Base-by-base conservation (phyloP, 352 stramenopile species). In the Blastocystis sp. region DNA sequence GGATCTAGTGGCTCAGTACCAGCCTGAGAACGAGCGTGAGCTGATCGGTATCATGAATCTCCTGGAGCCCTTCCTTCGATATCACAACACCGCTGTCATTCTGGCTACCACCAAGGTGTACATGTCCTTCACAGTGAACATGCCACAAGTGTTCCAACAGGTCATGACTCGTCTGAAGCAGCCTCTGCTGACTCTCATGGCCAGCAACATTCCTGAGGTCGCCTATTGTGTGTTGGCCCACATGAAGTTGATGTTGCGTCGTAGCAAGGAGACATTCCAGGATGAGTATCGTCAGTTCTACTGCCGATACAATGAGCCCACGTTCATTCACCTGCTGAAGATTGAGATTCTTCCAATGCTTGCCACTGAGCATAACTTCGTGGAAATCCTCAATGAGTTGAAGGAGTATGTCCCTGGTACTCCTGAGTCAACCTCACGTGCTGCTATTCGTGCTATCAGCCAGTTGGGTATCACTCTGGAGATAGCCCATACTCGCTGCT, bases 1-100 rank as follows among this genome's bases (percentile, higher is more conserved):
- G 59, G 91, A 97, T 78, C 92, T 98, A 54, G 92, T 96, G 51
- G 91, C 93, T 74, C 91, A 93, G 77, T 98, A 99, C 92, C 95
- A 95, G 89, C 94, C 96, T 16, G 91, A 90, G 35, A 89, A 90
- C 39, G 94, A 98, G 42, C 93, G 97, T 49, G 95, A 99, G 89
- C 93, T 93, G 0, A 98, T 98, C 89, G 94, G 94, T 86, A 98
- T 99, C 87, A 98, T 99, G 96, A 97, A 97, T 89, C 88, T 95
- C 11, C 88, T 95, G n/a, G 95, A 98, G 91, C 93, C 94, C 74
- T 96, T 95, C 71, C 91, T 99, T 43, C 91, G 94, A 49, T 96
- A 96, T 19, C 95, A 93, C 56, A 98, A 98, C 90, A 95, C 92
- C 49, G 95, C 94, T 19, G 95, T 98, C 37, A 95, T 98, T 74